Conservation (phyloP, 345 rosid species). For the Ceriops tagal region DNA sequence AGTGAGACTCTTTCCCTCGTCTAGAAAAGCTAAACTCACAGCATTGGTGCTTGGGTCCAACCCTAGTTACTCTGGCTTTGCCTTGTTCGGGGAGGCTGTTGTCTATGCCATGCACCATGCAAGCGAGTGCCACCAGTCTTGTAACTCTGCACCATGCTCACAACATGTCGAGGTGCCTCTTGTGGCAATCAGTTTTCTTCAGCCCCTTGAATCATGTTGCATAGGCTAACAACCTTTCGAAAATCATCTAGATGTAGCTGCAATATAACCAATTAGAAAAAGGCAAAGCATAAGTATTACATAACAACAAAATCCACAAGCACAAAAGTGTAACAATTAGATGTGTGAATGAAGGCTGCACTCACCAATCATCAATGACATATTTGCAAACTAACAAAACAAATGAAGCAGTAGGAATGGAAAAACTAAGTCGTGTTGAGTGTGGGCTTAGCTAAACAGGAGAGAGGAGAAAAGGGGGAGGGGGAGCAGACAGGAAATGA, state of each 20-base stretch:
- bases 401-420: background rate
- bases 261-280: background rate
- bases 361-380: background rate
- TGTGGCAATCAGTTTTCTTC: slow-evolving; percentile 1
- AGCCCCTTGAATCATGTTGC: slow-evolving; percentile 50
- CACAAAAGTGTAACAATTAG: no score
- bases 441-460: background rate
- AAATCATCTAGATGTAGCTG: slow-evolving; percentile 77
- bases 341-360: background rate
- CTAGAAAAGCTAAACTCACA: no score
- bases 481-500: no score
- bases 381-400: background rate
- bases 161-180: no score
- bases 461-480: no score
- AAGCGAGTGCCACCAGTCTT: no score
- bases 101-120: no score
- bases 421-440: background rate
- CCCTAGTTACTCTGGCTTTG: no score
- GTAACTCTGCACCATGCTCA: no score
- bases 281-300: background rate
- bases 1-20: no score
- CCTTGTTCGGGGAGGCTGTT: no score
- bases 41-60: no score
- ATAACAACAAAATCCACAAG: background rate
- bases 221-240: slow-evolving; percentile 49